These are phyloP conservation scores for Rhododendron molle DNA, from an alignment of 148 eudicot species.

Conservation along the genomic window DNA sequence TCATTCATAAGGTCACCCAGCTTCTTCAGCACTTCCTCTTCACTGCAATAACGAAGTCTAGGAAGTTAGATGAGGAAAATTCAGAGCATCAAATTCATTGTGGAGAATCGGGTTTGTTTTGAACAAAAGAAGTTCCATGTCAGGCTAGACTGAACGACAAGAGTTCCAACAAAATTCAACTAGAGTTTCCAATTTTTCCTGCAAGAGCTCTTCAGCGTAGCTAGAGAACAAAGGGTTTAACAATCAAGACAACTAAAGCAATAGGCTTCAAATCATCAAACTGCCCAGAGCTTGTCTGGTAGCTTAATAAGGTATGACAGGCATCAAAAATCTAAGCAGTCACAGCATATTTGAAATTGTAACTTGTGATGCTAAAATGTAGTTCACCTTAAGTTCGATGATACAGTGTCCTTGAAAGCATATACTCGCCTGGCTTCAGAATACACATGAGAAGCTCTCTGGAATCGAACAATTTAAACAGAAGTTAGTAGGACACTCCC, in stretches of 20 bases:
- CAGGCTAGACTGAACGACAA: neutral
- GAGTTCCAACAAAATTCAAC: neutral
- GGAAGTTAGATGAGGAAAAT: constrained; percentile 2
- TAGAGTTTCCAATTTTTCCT: neutral
- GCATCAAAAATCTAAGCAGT: neutral
- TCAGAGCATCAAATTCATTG: neutral
- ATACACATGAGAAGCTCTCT: constrained; percentile 96
- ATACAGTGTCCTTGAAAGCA: constrained; percentile 89
- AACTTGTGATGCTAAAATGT: neutral
- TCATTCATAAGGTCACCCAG: constrained; percentile 97
- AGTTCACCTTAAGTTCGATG: constrained; percentile 54
- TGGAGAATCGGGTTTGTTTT: neutral
- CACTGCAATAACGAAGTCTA: constrained; percentile 51
- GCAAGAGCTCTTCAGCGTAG: neutral
- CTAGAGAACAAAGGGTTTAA: neutral
- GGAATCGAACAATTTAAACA: constrained; percentile 17
- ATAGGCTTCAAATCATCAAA: neutral
- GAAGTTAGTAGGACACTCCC: constrained; percentile 1
- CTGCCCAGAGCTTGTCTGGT: neutral
- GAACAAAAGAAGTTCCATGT: neutral
- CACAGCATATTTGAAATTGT: neutral
- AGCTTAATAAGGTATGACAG: neutral
- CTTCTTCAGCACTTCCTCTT: constrained; percentile 81
- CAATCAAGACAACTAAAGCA: neutral
- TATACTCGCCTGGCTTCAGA: constrained; percentile 93